Conservation (phyloP, 352 stramenopile species). For the Phytophthora brassicae region DNA sequence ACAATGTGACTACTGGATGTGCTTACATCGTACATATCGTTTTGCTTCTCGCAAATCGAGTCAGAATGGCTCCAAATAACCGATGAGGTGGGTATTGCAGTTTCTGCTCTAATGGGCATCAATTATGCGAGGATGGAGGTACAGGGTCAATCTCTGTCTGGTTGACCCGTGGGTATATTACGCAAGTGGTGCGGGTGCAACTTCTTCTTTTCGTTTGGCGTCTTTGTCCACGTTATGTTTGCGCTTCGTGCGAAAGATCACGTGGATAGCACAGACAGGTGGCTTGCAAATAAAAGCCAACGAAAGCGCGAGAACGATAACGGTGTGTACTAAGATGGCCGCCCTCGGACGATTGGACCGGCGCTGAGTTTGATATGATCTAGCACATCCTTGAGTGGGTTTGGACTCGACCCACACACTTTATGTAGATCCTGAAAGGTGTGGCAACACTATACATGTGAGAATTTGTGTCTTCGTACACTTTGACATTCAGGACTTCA, state of each 20-base stretch:
- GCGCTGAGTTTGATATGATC: too few species aligned
- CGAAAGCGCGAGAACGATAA: too few species aligned
- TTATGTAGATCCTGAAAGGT: too few species aligned
- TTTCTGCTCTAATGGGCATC: not conserved
- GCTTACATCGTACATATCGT: not conserved
- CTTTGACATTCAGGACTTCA: too few species aligned
- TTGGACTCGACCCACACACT: too few species aligned
- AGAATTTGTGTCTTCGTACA: too few species aligned
- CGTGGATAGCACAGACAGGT: not conserved
- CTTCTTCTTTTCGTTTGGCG: conserved; percentile 7
- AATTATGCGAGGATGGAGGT: conserved; percentile 11
- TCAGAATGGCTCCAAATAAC: not conserved
- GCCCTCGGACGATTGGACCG: too few species aligned
- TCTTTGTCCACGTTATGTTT: not conserved
- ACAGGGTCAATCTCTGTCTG: not conserved
- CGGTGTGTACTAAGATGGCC: too few species aligned
- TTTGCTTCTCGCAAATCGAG: not conserved
- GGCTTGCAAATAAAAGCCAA: too few species aligned
- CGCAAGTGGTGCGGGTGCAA: not conserved
- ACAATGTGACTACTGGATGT: too few species aligned
- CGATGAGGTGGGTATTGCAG: not conserved
- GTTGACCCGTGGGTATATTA: not conserved
- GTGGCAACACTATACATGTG: too few species aligned
- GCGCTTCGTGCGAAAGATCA: not conserved
- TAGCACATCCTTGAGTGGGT: too few species aligned